phyloP scores from a whole-genome alignment of 495 filamentous ascomycete genomes.

The Penicillium fimorum region DNA sequence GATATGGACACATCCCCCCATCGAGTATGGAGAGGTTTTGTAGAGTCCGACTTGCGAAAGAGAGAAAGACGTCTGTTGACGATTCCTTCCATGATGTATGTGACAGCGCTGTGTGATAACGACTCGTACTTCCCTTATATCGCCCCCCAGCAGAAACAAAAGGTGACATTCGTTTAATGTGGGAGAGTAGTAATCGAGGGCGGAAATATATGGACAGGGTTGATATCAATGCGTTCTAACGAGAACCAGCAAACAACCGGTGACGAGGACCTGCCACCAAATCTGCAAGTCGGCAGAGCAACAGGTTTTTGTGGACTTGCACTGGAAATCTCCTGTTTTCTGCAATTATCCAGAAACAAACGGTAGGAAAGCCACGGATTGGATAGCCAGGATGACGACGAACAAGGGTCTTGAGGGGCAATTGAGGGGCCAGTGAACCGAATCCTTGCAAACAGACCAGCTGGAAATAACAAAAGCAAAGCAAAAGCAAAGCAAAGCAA shows the following conservation, averaged over 20 bases:
- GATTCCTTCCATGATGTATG: conserved; percentile 29
- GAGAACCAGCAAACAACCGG: not conserved
- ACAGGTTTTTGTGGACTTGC: conserved; percentile 12
- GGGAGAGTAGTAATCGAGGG: not conserved
- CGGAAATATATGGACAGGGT: not conserved
- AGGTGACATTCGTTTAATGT: conserved; percentile 15
- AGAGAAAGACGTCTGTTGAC: conserved; percentile 34
- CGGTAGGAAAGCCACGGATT: conserved; percentile 15
- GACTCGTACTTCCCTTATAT: not conserved
- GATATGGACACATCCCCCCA: conserved; percentile 43
- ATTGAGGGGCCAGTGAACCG: conserved; percentile 13
- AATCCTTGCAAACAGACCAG: conserved; percentile 4
- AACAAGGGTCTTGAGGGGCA: conserved; percentile 16
- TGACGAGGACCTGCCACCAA: conserved; percentile 3
- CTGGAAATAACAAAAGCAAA: conserved; percentile 5
- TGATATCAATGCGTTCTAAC: conserved; percentile 7
- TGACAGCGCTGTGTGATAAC: not conserved
- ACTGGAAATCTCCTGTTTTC: conserved; percentile 5
- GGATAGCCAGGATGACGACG: conserved; percentile 12
- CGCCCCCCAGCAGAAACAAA: not conserved
- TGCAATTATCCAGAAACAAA: conserved; percentile 15
- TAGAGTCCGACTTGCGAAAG: conserved; percentile 32
- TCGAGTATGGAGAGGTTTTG: conserved; percentile 37
- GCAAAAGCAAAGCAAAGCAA: conserved; percentile 10
- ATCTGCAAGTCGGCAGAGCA: not conserved